These are phyloP conservation scores for Botryotinia convoluta DNA, from an alignment of 2,329 filamentous ascomycete genomes.

Conservation along the genomic window DNA sequence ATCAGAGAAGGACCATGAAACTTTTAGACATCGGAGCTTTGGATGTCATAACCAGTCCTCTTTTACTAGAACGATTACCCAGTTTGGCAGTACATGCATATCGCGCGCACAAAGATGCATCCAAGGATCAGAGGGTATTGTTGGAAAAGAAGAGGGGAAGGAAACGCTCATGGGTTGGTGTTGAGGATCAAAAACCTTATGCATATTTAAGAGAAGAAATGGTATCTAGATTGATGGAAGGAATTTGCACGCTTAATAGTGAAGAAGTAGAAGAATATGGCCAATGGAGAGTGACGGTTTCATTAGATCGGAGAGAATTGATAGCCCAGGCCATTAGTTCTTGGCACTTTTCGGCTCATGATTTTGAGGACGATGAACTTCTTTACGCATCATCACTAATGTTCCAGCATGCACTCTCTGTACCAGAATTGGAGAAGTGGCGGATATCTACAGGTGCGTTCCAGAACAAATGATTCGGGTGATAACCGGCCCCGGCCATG, in stretches of 20 bases:
- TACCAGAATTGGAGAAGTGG: slow-evolving; percentile 80
- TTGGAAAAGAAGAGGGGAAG: slow-evolving; percentile 70
- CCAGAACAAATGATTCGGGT: slow-evolving; percentile 32
- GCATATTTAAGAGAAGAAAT: slow-evolving; percentile 88
- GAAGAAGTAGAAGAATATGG: slow-evolving; percentile 57
- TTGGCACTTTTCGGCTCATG: slow-evolving; percentile 89
- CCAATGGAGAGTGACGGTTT: slow-evolving; percentile 65
- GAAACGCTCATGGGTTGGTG: slow-evolving; percentile 88
- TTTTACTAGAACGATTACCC: slow-evolving; percentile 70
- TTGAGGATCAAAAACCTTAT: slow-evolving; percentile 81
- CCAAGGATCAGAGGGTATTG: slow-evolving; percentile 69
- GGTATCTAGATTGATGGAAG: slow-evolving; percentile 86
- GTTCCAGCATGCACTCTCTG: slow-evolving; percentile 80
- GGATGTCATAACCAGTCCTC: slow-evolving; percentile 79
- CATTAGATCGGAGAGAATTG: slow-evolving; percentile 59
- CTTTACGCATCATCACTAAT: slow-evolving; percentile 82
- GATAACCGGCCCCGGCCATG: slow-evolving; percentile 31
- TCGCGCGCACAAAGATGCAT: slow-evolving; percentile 72
- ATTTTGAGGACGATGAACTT: slow-evolving; percentile 86
- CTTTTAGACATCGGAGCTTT: slow-evolving; percentile 84
- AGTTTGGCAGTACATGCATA: slow-evolving; percentile 81
- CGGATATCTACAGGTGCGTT: slow-evolving; percentile 70
- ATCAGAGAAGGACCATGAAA: slow-evolving; percentile 58
- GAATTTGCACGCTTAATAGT: slow-evolving; percentile 72
- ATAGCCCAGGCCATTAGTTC: slow-evolving; percentile 65